These are phyloP conservation scores for Pleurozium schreberi DNA, from an alignment of 225 moss, liverwort and hornwort species.

Conservation along the genomic window DNA sequence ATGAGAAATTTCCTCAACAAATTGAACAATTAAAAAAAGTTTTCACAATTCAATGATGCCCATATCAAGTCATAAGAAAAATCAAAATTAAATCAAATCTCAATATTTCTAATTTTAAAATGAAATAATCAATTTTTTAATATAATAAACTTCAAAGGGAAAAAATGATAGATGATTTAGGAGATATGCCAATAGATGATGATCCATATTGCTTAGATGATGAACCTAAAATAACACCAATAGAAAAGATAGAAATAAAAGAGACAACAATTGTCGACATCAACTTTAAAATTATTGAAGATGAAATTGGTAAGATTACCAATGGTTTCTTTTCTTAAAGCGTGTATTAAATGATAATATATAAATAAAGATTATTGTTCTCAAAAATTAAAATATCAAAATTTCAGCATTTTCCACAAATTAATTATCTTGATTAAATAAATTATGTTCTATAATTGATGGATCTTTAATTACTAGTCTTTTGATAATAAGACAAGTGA, in stretches of 20 bases:
- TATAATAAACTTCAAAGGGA: accelerated
- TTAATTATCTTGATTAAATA: no score
- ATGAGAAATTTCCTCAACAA: no score
- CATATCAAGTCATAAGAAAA: no score
- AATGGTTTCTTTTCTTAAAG: no score
- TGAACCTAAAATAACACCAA: background rate
- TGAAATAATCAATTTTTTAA: background rate
- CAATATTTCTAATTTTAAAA: no score
- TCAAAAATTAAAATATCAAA: no score
- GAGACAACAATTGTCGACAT: background rate
- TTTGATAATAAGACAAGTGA: background rate
- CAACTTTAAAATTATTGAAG: background rate
- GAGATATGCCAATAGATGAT: background rate
- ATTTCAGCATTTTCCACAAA: no score
- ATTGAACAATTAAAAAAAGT: accelerated
- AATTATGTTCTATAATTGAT: background rate
- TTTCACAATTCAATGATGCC: no score
- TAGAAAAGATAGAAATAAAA: background rate
- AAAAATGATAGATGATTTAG: background rate
- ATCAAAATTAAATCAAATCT: background rate
- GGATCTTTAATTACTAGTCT: background rate
- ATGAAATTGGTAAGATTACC: background rate
- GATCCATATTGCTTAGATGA: conserved; percentile 25
- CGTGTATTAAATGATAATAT: accelerated
- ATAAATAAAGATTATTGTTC: background rate